Percentiles rank a stretch among this genome's conserved stretches.
Conservation (phyloP, 148 eudicot genomes). For the Silene latifolia region DNA sequence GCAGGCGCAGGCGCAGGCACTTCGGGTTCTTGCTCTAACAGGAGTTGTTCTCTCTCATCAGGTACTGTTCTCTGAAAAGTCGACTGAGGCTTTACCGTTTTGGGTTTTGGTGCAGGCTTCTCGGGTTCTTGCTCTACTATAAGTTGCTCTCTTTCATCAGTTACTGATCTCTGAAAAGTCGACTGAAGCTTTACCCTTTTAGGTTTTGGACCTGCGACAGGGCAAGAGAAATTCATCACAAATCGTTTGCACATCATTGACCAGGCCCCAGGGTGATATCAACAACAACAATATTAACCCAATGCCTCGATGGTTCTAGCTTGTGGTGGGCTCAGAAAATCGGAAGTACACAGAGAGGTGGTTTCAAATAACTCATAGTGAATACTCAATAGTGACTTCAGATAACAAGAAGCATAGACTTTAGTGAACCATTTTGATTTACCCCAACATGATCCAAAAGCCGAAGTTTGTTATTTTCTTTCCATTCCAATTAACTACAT, state of each 20-base stretch:
- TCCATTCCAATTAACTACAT: too few relatives aligned
- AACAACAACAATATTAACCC: neutral
- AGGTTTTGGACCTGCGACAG: constrained; percentile 19
- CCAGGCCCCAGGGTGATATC: neutral
- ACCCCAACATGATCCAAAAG: too few relatives aligned
- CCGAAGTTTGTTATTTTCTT: too few relatives aligned
- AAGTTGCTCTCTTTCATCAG: constrained; percentile 11
- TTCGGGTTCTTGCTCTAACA: constrained; percentile 11
- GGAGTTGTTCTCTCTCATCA: constrained; percentile 10
- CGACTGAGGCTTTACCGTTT: constrained; percentile 18
- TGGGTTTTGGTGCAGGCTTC: constrained; percentile 14
- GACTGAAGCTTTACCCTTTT: constrained; percentile 20
- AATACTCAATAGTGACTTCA: too few relatives aligned
- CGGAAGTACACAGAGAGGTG: too few relatives aligned
- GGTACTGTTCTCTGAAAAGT: constrained; percentile 9
- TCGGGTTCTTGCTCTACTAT: constrained; percentile 10
- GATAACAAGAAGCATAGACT: too few relatives aligned
- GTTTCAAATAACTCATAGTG: too few relatives aligned
- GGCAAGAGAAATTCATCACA: too few relatives aligned
- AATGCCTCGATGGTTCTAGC: neutral
- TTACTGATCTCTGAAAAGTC: constrained; percentile 8
- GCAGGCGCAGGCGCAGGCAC: constrained; percentile 3
- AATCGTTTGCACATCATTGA: neutral
- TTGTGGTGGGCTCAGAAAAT: too few relatives aligned
- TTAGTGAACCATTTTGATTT: too few relatives aligned